phyloP scores from a whole-genome alignment of 2,329 filamentous ascomycete species.

The Plenodomus biglobosus region DNA sequence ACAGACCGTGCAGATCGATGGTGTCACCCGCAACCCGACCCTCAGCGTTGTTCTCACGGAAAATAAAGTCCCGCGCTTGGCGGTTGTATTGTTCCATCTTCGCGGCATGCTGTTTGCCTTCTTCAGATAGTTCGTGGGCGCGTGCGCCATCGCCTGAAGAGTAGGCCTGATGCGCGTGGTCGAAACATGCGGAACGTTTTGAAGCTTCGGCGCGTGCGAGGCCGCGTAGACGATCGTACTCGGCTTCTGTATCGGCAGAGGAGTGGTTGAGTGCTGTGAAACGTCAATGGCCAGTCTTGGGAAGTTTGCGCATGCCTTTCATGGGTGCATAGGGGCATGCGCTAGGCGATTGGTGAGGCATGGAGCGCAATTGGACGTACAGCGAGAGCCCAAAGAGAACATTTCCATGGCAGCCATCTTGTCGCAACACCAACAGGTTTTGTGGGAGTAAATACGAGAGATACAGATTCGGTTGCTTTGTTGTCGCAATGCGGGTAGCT shows the following conservation, averaged over 20 bases:
- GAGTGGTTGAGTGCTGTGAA: slow-evolving; percentile 40
- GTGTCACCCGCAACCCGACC: slow-evolving; percentile 76
- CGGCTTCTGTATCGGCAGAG: slow-evolving; percentile 61
- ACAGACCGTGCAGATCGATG: slow-evolving; percentile 93
- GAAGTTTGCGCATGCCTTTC: not conserved
- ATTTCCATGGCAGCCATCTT: slow-evolving; percentile 39
- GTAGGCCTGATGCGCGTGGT: slow-evolving; percentile 72
- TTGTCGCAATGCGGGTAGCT: slow-evolving; percentile 12
- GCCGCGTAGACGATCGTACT: slow-evolving; percentile 89
- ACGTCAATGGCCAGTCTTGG: slow-evolving; percentile 1
- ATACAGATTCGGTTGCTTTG: slow-evolving; percentile 14
- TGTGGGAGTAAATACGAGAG: not conserved
- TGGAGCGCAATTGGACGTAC: slow-evolving; percentile 19
- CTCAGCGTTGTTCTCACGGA: slow-evolving; percentile 86
- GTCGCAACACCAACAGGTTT: slow-evolving; percentile 10
- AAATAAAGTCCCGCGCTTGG: slow-evolving; percentile 91
- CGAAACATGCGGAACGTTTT: slow-evolving; percentile 77
- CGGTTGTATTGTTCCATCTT: slow-evolving; percentile 87
- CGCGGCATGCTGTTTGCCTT: slow-evolving; percentile 80
- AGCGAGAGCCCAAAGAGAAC: slow-evolving; percentile 40
- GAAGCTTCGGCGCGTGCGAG: slow-evolving; percentile 78
- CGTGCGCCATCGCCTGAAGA: slow-evolving; percentile 74
- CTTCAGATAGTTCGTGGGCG: slow-evolving; percentile 82
- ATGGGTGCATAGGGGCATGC: not conserved
- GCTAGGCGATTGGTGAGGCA: not conserved